Percentiles rank a stretch among this genome's conserved stretches.
These are phyloP conservation scores for Hericium erinaceus DNA, from an alignment of 768 basidiomycete genomes.

Conservation along the genomic window DNA sequence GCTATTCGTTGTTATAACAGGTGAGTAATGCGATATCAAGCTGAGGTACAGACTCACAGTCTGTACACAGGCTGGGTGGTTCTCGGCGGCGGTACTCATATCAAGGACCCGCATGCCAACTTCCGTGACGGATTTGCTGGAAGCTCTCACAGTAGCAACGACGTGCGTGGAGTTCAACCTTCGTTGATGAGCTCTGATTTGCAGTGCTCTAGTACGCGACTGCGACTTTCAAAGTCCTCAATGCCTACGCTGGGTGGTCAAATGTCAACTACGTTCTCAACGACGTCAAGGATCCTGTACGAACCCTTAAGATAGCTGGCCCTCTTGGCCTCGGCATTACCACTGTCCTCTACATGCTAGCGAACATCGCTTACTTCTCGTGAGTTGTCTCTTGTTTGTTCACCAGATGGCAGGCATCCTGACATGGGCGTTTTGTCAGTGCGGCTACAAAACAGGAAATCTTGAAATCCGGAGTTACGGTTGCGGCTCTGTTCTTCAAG, in stretches of 20 bases:
- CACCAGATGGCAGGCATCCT: neutral
- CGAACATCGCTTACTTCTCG: constrained; percentile 52
- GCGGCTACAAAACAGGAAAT: constrained; percentile 44
- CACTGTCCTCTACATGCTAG: constrained; percentile 41
- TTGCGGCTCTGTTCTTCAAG: constrained; percentile 51
- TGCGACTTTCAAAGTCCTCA: constrained; percentile 49
- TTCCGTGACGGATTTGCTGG: constrained; percentile 51
- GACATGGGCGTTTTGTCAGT: constrained; percentile 4
- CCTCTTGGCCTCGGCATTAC: constrained; percentile 50
- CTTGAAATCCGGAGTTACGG: constrained; percentile 37
- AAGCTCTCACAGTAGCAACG: constrained; percentile 42
- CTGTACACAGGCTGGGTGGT: constrained; percentile 41
- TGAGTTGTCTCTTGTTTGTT: constrained; percentile 13
- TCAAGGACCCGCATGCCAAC: constrained; percentile 48
- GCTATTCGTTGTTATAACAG: constrained; percentile 44
- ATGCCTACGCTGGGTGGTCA: constrained; percentile 42
- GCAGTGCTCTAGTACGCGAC: constrained; percentile 41
- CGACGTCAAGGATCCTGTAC: constrained; percentile 49
- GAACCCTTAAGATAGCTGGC: constrained; percentile 53
- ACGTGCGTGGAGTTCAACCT: constrained; percentile 19
- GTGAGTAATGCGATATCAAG: constrained; percentile 11
- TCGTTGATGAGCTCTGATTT: neutral
- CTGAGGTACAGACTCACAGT: neutral
- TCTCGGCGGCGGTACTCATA: constrained; percentile 44
- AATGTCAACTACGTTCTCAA: constrained; percentile 52